Evolutionary conservation across 306 rosid species (phyloP).

Genomic region (Vachellia pachyceras): DNA sequence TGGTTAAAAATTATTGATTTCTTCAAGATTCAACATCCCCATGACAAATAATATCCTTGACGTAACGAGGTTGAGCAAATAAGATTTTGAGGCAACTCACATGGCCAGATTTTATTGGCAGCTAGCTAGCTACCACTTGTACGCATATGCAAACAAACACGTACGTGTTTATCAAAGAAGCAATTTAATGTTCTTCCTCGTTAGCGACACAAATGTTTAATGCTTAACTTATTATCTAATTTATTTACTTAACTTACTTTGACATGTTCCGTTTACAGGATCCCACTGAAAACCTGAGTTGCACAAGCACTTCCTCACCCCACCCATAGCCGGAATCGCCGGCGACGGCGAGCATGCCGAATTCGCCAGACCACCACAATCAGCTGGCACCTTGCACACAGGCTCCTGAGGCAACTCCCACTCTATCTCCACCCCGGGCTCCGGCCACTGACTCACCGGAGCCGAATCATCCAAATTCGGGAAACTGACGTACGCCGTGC

Average conservation of each 20-base stretch:
- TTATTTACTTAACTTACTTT: conserved; percentile 29
- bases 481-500: conserved; percentile 46
- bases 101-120: conserved; percentile 12
- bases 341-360: conserved; percentile 42
- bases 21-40: background rate
- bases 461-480: conserved; percentile 39
- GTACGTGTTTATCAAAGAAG: background rate
- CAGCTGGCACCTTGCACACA: conserved; percentile 14
- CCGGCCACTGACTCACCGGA: conserved; percentile 39
- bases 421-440: conserved; percentile 53
- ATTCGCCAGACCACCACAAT: conserved; percentile 36
- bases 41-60: background rate
- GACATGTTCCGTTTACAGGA: conserved; percentile 42
- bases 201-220: background rate
- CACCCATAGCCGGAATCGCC: conserved; percentile 27
- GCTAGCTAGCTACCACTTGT: background rate
- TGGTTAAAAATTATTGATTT: background rate
- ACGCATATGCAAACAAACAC: background rate
- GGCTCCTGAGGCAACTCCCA: conserved; percentile 53
- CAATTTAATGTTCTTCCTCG: background rate
- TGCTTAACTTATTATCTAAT: background rate
- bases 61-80: background rate
- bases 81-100: conserved; percentile 18
- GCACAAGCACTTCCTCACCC: conserved; percentile 46
- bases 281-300: conserved; percentile 50